Conservation (phyloP, 306 rosid species). For the Heteromeles arbutifolia region DNA sequence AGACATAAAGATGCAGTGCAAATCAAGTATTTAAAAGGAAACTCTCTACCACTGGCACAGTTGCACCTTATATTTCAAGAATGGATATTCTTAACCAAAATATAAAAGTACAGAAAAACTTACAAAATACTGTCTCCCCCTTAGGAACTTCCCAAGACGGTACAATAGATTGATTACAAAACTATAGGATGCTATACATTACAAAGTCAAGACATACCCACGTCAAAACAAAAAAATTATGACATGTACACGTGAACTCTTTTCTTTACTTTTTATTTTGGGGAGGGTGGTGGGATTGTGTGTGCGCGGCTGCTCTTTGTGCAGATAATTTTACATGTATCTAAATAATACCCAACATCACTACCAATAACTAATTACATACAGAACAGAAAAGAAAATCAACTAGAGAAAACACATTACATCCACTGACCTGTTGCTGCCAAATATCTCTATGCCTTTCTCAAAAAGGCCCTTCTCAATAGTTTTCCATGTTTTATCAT, state of each 20-base stretch:
- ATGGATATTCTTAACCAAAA: background rate
- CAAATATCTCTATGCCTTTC: slow-evolving; percentile 89
- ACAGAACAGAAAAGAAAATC: slow-evolving; percentile 1
- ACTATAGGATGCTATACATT: background rate
- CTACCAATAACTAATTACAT: slow-evolving; percentile 7
- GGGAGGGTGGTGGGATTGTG: background rate
- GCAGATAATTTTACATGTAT: background rate
- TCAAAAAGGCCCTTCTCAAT: slow-evolving; percentile 84
- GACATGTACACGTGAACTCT: background rate
- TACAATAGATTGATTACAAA: background rate
- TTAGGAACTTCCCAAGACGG: background rate
- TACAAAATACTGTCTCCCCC: background rate
- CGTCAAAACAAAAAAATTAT: background rate
- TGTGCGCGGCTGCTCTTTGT: background rate
- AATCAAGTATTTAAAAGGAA: background rate
- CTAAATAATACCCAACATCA: background rate
- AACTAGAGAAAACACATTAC: slow-evolving; percentile 5
- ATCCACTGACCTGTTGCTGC: slow-evolving; percentile 75
- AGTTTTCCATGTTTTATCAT: slow-evolving; percentile 75
- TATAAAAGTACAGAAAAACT: background rate
- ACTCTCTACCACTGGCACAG: background rate
- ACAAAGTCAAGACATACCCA: background rate
- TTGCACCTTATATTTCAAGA: background rate
- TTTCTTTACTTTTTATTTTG: background rate
- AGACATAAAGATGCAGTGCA: background rate